A percentile compares a stretch with the other conserved stretches of the same genome.
These are phyloP conservation scores for Saccharomycopsis sp. DNA, from an alignment of 805 yeast genomes.

Conservation along the genomic window DNA sequence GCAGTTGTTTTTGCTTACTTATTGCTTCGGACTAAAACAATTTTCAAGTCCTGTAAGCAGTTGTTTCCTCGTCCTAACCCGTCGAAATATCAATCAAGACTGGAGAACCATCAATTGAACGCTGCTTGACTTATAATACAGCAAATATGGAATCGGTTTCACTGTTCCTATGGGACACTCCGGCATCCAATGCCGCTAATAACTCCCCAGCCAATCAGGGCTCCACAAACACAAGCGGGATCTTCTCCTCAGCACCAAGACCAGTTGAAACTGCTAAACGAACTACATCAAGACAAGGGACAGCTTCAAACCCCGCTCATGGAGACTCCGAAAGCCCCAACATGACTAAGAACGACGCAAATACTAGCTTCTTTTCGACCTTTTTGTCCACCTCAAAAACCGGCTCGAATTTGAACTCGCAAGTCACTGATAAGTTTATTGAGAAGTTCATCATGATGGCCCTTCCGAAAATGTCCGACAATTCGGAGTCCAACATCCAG, in stretches of 20 bases:
- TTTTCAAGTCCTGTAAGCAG: too few relatives aligned
- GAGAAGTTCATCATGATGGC: conserved; percentile 70
- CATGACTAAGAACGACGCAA: conserved; percentile 7
- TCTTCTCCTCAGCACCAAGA: too few relatives aligned
- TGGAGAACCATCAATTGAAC: not conserved
- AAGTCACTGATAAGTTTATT: conserved; percentile 60
- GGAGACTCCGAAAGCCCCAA: not conserved
- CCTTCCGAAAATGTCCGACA: conserved; percentile 50
- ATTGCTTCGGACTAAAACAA: too few relatives aligned
- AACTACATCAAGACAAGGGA: too few relatives aligned
- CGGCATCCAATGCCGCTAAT: not conserved
- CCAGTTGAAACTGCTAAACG: too few relatives aligned
- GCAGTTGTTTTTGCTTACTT: too few relatives aligned
- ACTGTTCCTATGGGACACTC: conserved; percentile 3
- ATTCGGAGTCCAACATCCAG: conserved; percentile 36
- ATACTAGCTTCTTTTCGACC: conserved; percentile 8
- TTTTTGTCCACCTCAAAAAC: conserved; percentile 11
- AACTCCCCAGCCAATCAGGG: not conserved
- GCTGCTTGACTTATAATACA: not conserved
- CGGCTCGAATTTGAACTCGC: conserved; percentile 25
- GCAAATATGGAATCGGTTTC: not conserved
- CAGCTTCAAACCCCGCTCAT: not conserved
- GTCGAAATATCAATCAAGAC: too few relatives aligned
- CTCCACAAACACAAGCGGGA: too few relatives aligned
- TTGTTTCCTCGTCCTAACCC: too few relatives aligned